Conservation (phyloP, 148 eudicot genomes). For the Silene uniflora region DNA sequence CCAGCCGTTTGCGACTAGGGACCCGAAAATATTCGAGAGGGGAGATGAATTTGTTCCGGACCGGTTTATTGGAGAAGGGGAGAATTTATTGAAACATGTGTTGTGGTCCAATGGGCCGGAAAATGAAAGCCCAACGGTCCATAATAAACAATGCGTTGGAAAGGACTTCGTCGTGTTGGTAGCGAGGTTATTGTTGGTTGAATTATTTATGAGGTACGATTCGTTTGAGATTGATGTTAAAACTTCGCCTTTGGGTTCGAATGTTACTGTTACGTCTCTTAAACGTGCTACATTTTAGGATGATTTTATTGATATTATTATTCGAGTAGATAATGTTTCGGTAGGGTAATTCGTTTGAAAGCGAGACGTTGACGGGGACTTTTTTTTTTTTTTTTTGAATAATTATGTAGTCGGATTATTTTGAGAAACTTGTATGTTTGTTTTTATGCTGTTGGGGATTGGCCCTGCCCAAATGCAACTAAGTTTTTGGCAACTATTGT, state of each 20-base stretch:
- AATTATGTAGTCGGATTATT: background rate
- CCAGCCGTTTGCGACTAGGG: constrained; percentile 83
- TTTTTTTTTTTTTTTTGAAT: background rate
- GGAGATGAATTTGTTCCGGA: constrained; percentile 75
- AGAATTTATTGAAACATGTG: constrained; percentile 55
- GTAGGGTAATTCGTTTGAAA: background rate
- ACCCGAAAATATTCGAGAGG: constrained; percentile 63
- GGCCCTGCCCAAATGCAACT: background rate
- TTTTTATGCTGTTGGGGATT: background rate
- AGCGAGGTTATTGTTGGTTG: constrained; percentile 63
- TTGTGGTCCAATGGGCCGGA: constrained; percentile 93
- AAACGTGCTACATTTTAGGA: constrained; percentile 56
- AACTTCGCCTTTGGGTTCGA: constrained; percentile 52
- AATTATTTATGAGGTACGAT: constrained; percentile 68
- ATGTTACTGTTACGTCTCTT: constrained; percentile 61
- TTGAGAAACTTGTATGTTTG: background rate
- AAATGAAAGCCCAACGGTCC: constrained; percentile 40
- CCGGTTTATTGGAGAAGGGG: constrained; percentile 71
- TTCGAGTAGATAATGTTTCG: background rate
- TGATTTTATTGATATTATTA: background rate
- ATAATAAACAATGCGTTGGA: constrained; percentile 91
- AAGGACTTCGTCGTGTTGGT: constrained; percentile 82
- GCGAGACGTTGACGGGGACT: background rate
- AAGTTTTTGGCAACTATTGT: too few species aligned
- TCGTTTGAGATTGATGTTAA: constrained; percentile 78